Evolutionary conservation across 345 rosid genomes (phyloP).

Genomic region (Toxicodendron radicans): DNA sequence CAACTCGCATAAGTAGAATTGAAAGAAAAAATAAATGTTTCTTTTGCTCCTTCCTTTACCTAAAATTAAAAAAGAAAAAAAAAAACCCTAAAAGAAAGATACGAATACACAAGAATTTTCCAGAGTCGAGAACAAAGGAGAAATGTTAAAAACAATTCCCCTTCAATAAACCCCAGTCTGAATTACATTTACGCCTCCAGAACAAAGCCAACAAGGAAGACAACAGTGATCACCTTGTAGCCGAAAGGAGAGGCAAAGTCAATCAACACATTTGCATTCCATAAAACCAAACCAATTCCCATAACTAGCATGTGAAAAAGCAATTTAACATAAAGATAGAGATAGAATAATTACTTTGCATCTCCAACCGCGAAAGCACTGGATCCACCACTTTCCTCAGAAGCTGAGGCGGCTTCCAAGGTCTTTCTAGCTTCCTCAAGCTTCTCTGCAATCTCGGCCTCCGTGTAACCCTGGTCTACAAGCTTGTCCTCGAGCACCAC

Average conservation of each 20-base stretch:
- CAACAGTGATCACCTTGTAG: not conserved
- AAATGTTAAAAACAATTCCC: not conserved
- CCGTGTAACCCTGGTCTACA: slow-evolving; percentile 74
- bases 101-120: not conserved
- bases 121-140: not conserved
- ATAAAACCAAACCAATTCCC: not conserved
- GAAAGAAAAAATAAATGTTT: too few relatives aligned
- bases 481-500: slow-evolving; percentile 80
- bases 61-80: not conserved
- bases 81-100: not conserved
- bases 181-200: not conserved
- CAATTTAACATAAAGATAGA: not conserved
- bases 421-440: slow-evolving; percentile 69
- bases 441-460: slow-evolving; percentile 77
- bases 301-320: not conserved
- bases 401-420: slow-evolving; percentile 59
- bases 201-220: slow-evolving; percentile 12
- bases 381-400: slow-evolving; percentile 46
- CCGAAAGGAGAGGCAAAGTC: slow-evolving; percentile 1
- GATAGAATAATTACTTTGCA: slow-evolving; percentile 31
- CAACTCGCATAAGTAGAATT: not conserved
- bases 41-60: too few relatives aligned
- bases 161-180: not conserved
- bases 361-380: too few relatives aligned
- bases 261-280: not conserved